These are phyloP conservation scores for Blastobotrys aristatus DNA, from an alignment of 1,139 yeast species.

Conservation along the genomic window DNA sequence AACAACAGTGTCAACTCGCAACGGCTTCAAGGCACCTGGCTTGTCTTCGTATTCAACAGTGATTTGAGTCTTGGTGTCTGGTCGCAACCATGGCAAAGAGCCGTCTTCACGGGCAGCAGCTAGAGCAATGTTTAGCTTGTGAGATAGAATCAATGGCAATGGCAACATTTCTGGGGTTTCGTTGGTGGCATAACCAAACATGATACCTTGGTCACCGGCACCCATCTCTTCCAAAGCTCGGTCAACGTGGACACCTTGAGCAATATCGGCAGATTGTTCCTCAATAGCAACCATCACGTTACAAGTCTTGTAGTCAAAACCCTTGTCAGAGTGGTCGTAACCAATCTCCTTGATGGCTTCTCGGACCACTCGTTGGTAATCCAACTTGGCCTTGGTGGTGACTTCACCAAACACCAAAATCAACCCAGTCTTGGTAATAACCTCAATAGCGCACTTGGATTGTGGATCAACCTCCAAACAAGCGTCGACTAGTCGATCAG, in stretches of 20 bases:
- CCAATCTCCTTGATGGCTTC: constrained; percentile 99
- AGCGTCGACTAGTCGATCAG: constrained; percentile 97
- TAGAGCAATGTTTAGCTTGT: constrained; percentile 93
- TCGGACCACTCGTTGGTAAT: constrained; percentile 95
- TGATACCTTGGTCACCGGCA: constrained; percentile 99
- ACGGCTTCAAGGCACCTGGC: constrained; percentile 85
- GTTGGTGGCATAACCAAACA: constrained; percentile 99
- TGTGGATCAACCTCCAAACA: constrained; percentile 93
- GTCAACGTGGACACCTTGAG: constrained; percentile 98
- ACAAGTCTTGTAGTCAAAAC: constrained; percentile 99
- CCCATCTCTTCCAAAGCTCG: constrained; percentile 96
- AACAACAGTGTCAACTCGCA: constrained; percentile 96
- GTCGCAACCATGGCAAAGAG: constrained; percentile 92
- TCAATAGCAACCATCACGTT: constrained; percentile 98
- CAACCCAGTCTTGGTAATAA: constrained; percentile 99
- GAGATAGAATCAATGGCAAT: constrained; percentile 88
- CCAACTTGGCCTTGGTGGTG: constrained; percentile 92
- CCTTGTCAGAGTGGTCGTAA: constrained; percentile 92
- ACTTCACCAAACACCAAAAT: constrained; percentile 99
- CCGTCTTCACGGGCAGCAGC: constrained; percentile 98
- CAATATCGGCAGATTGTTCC: constrained; percentile 98
- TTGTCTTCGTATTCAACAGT: constrained; percentile 94
- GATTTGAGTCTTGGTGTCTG: constrained; percentile 99
- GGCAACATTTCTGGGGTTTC: constrained; percentile 98
- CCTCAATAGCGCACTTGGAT: constrained; percentile 98